A percentile compares a stretch with the other conserved stretches of the same genome.
These are phyloP conservation scores for Hura crepitans DNA, from an alignment of 441 rosid species.

Conservation along the genomic window DNA sequence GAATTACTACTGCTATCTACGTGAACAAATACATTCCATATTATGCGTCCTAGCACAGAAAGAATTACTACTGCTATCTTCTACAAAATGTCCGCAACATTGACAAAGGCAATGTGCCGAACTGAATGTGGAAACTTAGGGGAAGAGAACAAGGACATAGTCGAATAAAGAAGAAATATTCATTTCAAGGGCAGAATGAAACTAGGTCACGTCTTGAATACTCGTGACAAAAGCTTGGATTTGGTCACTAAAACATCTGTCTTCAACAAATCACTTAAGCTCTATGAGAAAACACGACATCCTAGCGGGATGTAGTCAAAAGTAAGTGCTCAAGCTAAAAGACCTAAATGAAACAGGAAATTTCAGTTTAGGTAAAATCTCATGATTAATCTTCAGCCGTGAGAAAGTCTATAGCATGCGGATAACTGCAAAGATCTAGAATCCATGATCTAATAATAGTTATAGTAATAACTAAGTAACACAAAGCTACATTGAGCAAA, in stretches of 20 bases:
- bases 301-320: not conserved
- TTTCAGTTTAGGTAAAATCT: not conserved
- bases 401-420: not conserved
- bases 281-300: not conserved
- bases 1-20: not conserved
- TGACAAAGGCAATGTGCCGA: not conserved
- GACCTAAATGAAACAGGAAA: not conserved
- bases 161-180: not conserved
- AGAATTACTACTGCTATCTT: not conserved
- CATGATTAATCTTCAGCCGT: not conserved
- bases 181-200: not conserved
- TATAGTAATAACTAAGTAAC: not conserved
- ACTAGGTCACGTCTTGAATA: not conserved
- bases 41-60: not conserved
- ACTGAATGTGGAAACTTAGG: not conserved
- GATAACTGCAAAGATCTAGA: constrained; percentile 7
- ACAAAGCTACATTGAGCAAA: not conserved
- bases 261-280: not conserved
- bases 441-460: constrained; percentile 5
- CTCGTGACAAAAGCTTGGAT: not conserved
- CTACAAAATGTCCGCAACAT: not conserved
- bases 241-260: not conserved
- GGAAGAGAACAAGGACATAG: no score
- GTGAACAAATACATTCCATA: no score
- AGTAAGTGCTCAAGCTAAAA: not conserved